These are phyloP conservation scores for Pogostemon cablin DNA, from an alignment of 257 asterid species.

Conservation along the genomic window DNA sequence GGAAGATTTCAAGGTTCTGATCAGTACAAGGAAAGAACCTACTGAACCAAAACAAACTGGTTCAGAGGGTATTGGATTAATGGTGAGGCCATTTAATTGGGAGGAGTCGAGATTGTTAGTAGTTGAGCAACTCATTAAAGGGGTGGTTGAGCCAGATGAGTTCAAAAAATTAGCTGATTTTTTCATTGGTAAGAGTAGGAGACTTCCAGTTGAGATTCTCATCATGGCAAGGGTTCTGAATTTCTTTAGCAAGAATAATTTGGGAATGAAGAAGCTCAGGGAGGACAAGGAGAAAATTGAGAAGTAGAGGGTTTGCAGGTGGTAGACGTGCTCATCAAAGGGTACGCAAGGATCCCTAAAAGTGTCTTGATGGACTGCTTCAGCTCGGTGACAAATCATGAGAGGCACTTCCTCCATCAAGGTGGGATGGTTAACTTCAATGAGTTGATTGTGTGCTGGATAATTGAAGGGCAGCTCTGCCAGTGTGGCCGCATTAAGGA, in stretches of 20 bases:
- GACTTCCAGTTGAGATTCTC: slow-evolving; percentile 35
- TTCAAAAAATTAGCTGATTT: slow-evolving; percentile 13
- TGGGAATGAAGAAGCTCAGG: slow-evolving; percentile 27
- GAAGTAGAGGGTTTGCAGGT: not conserved
- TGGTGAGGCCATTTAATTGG: slow-evolving; percentile 30
- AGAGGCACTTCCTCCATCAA: slow-evolving; percentile 34
- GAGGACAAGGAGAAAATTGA: slow-evolving; percentile 2
- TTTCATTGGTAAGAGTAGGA: slow-evolving; percentile 25
- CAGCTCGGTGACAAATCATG: slow-evolving; percentile 21
- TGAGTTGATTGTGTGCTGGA: slow-evolving; percentile 51
- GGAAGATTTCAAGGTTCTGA: not conserved
- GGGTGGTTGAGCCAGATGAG: not conserved
- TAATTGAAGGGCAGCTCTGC: slow-evolving; percentile 52
- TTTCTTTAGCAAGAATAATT: not conserved
- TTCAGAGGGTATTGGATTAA: not conserved
- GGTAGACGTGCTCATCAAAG: slow-evolving; percentile 23
- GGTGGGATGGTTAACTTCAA: slow-evolving; percentile 38
- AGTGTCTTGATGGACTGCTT: slow-evolving; percentile 38
- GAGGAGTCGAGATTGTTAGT: slow-evolving; percentile 8
- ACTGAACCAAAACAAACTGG: too few relatives aligned
- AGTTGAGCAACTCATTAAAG: not conserved
- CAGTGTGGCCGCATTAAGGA: slow-evolving; percentile 34
- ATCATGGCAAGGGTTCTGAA: slow-evolving; percentile 33
- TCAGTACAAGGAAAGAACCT: not conserved
- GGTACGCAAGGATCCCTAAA: slow-evolving; percentile 27